A percentile compares a stretch with the other conserved stretches of the same genome.
Evolutionary conservation across 805 yeast species (phyloP).

Genomic region (Scheffersomyces spartinae): DNA sequence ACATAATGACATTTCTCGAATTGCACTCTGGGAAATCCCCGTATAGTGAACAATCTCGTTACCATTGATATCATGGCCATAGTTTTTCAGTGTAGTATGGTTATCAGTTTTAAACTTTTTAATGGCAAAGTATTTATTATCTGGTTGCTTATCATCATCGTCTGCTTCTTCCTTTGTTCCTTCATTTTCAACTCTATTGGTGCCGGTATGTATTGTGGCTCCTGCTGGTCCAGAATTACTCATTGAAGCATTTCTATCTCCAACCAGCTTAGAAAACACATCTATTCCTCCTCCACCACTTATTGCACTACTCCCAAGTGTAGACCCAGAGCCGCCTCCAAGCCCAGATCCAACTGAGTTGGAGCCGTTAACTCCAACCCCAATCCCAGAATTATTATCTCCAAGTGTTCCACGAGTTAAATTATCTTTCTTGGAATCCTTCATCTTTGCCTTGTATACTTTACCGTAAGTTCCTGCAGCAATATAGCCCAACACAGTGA

Average conservation of each 20-base stretch:
- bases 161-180: conserved; percentile 4
- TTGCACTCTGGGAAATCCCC: conserved; percentile 92
- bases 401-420: conserved; percentile 1
- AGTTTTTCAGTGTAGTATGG: conserved; percentile 20
- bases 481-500: conserved; percentile 85
- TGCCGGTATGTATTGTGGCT: background rate
- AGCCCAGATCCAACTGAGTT: no score
- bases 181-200: conserved; percentile 2
- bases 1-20: conserved; percentile 92
- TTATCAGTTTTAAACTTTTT: conserved; percentile 89
- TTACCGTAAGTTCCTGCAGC: conserved; percentile 98
- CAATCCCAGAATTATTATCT: conserved; percentile 1
- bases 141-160: conserved; percentile 4
- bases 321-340: no score
- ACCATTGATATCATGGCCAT: conserved; percentile 43
- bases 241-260: no score
- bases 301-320: no score
- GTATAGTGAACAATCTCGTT: conserved; percentile 84
- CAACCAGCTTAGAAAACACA: no score
- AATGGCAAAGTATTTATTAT: conserved; percentile 50
- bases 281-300: no score
- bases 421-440: conserved; percentile 12
- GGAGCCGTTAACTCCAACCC: no score
- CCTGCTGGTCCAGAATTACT: background rate
- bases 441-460: conserved; percentile 76